Evolutionary conservation across 306 rosid genomes (phyloP), one percentile per base, ranked within the genome.

Genomic region (Rubus idaeus): DNA sequence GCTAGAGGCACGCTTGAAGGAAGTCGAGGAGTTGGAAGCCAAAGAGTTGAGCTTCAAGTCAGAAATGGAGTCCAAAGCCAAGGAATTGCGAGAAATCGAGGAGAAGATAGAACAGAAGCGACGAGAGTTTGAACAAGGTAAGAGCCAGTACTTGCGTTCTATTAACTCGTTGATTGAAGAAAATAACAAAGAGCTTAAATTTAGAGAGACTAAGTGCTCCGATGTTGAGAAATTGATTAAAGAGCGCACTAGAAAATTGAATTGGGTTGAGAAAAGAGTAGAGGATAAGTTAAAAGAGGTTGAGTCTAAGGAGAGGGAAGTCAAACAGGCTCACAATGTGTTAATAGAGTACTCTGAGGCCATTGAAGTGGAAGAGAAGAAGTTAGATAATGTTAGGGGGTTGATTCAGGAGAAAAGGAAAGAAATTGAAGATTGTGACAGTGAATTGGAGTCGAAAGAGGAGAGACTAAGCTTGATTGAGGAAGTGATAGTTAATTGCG

Each of bases 241-340:
- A 0, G 86, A 81, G 2, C 44, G 55, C 10, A 8, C 26, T 42
- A 47, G 62, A 83, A 81, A 58, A 12, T 85, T 44, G 73, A 49
- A 6, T 42, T 46, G 35, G 30, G 89, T 75, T 35, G 87, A 75
- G 78, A 9, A 49, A 10, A 10, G 53, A 49, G 53, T 49, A 10
- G 53, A 13, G 10, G 46, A 17, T 21, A 55, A 55, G 61, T 55
- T n/a, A 17, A 53, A 18, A 56, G 62, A 20, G 62, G 10, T 20
- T 56, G 62, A 56, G 62, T n/a, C 13, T 8, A 58, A 58, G 64
- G 64, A 58, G 64, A 21, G 13, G 16, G 1, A 49, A 49, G 14
- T 49, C 11, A 13, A 49, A 13, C 4, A 13, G 53, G 53, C 17
- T 49, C 16, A 10, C 11, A 13, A 13, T 10, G 53, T 49, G 53